Evolutionary conservation across 2,329 filamentous ascomycete species (phyloP).

Genomic region (Rhexocercosporidium sp.): DNA sequence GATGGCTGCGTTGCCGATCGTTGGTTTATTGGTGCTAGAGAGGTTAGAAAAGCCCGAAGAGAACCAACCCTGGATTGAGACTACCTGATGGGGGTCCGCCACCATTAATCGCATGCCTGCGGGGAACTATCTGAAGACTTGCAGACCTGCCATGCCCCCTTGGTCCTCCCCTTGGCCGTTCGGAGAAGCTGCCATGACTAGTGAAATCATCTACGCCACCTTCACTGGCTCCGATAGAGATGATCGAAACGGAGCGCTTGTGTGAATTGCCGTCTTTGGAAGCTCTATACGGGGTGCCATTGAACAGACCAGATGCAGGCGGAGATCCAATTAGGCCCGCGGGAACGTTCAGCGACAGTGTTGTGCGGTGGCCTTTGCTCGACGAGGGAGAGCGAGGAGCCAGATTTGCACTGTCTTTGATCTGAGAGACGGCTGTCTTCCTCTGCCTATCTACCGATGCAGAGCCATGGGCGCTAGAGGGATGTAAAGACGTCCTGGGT

Average conservation of each 20-base stretch:
- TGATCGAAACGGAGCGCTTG: conserved; percentile 79
- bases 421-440: conserved; percentile 38
- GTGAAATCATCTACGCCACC: conserved; percentile 37
- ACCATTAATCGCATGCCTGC: conserved; percentile 48
- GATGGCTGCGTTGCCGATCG: conserved; percentile 44
- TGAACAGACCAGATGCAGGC: conserved; percentile 32
- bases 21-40: conserved; percentile 39
- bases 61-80: neutral
- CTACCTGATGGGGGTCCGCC: conserved; percentile 49
- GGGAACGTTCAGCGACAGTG: conserved; percentile 67
- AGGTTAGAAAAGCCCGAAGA: conserved; percentile 17
- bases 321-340: conserved; percentile 35
- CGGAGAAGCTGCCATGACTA: conserved; percentile 43
- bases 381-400: conserved; percentile 51
- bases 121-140: conserved; percentile 76
- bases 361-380: conserved; percentile 66
- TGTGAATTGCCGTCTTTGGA: conserved; percentile 60
- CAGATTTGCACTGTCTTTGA: conserved; percentile 50
- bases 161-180: conserved; percentile 54
- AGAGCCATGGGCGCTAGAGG: conserved; percentile 35
- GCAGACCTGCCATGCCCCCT: conserved; percentile 78
- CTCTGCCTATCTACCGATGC: conserved; percentile 37
- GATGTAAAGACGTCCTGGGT: conserved; percentile 34
- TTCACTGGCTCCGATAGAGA: conserved; percentile 70
- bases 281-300: conserved; percentile 29